Evolutionary conservation across 129 eudicot species (phyloP), one percentile per base, ranked within the genome.

Genomic region (Apium graveolens): DNA sequence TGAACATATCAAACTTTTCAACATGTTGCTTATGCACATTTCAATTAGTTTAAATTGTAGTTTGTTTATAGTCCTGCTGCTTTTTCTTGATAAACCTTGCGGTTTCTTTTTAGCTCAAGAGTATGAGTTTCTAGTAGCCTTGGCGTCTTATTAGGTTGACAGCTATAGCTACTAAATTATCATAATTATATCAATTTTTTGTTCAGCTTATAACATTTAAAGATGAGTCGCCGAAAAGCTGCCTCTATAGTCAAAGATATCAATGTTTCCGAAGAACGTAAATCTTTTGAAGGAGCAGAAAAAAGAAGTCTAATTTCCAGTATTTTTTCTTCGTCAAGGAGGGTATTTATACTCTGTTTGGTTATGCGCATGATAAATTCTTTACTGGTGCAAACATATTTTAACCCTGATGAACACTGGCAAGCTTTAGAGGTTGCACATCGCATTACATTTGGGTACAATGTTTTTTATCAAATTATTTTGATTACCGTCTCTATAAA

Each of bases 391-490:
- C 99, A 96, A 82, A 90, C 99, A 38, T 96, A 96, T 82, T 96
- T 96, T 85, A 96, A 96, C 70, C 97, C 99, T 10, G 99, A 96
- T 79, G 99, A 96, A 81, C 97, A 96, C 82, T 92, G 99, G 97
- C 99, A 96, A 89, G 92, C 97, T 34, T 92, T 90, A 65, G 99
- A 96, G 85, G 97, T 96, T 78, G 99, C 95, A 63, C 99, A 96
- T 66, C 91, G 81, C 27, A 72, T 96, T 51, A 81, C 92, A 26
- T 96, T 92, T 53, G 99, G 99, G 99, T 92, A 85, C 60, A 73
- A 11, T 3, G n/a, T 11, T 44, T 73, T 21, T 44, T 27, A 39
- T 43, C n/a, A 5, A 7, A 5, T 42, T 43, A 7, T 29, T 44
- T 73, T 2, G 11, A 32, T 48, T 3, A 34, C 76, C 51, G 38